These are phyloP conservation scores for Phoenix roebelenii DNA, from an alignment of 176 grass and related monocot genomes.

Conservation along the genomic window DNA sequence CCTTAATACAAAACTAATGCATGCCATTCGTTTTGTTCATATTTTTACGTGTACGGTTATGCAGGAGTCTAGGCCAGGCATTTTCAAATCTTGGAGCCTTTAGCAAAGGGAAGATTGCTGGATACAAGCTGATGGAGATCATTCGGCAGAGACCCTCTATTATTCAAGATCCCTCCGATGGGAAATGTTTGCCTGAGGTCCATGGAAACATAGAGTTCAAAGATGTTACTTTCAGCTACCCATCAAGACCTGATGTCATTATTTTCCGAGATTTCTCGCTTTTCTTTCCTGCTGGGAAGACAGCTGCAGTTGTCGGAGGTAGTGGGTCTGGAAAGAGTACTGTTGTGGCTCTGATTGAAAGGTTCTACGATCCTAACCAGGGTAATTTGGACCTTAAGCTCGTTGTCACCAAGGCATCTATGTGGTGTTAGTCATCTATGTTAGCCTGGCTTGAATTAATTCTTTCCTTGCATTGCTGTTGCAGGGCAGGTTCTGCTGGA, in stretches of 20 bases:
- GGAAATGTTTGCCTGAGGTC: constrained; percentile 79
- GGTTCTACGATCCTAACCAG: constrained; percentile 99
- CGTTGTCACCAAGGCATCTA: too few species aligned
- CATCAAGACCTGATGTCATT: constrained; percentile 85
- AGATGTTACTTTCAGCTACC: constrained; percentile 98
- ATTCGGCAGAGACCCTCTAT: constrained; percentile 91
- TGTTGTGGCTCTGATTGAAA: constrained; percentile 92
- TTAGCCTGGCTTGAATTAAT: background rate
- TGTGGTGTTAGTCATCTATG: too few species aligned
- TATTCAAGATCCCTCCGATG: constrained; percentile 65
- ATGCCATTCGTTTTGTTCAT: background rate
- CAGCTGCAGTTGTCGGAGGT: constrained; percentile 85
- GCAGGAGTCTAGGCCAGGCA: constrained; percentile 94
- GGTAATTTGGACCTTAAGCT: constrained; percentile 21
- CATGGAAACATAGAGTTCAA: constrained; percentile 99
- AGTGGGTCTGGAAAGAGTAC: constrained; percentile 99
- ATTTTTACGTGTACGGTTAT: constrained; percentile 1
- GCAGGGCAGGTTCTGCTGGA: constrained; percentile 91
- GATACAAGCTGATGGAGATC: constrained; percentile 86
- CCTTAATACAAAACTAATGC: too few species aligned
- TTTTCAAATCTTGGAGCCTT: constrained; percentile 97
- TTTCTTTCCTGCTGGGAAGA: constrained; percentile 94
- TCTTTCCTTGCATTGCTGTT: constrained; percentile 2
- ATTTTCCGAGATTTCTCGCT: constrained; percentile 95
- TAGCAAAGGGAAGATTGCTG: constrained; percentile 96